Base-by-base conservation (phyloP, 2,329 filamentous ascomycete genomes). In the Apiospora koreana region DNA sequence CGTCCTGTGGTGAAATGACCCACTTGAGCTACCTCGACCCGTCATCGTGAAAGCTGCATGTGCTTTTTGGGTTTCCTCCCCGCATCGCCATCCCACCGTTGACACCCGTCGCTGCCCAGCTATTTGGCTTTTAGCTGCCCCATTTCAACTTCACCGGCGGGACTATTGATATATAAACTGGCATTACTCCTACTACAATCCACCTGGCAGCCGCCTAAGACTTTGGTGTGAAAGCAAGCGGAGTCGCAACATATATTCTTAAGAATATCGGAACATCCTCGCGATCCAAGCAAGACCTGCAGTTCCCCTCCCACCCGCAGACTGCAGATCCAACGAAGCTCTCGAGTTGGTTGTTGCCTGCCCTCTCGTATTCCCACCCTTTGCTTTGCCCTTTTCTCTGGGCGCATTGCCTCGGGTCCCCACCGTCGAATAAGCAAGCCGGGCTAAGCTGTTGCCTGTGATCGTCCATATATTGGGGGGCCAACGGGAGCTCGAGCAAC, bases 31-130 rank as follows among this genome's bases (percentile, higher is more conserved):
- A 62, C 54, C 35, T 54, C 54, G 38, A 62, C 54, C n/a, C 54
- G 54, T 62, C 54, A 62, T 62, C 54, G 54, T 62, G 54, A 38
- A 62, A 62, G 54, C 54, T 62, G 54, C 54, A 62, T 23, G 31
- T 62, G 54, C 54, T 35, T 62, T 62, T 62, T 38, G 54, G 54
- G 31, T 38, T 62, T 62, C 54, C 54, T 38, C 54, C 54, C 54
- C 54, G 54, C 54, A 62, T 38, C 54, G 54, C 54, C 54, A 38
- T 62, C 54, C 8, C 54, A 38, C 31, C 54, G 54, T 62, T n/a
- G 28, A 58, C 35, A 16, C 28, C 50, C 35, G 50, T 35, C 28
- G 54, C 54, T 31, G 31, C 54, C 54, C 54, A 28, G 50, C 28
- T 58, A 35, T 31, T 35, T 31, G 50, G 50, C 3, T 21, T 58